Base-by-base conservation (phyloP, 2,329 filamentous ascomycete species). In the Sarocladium strictum region DNA sequence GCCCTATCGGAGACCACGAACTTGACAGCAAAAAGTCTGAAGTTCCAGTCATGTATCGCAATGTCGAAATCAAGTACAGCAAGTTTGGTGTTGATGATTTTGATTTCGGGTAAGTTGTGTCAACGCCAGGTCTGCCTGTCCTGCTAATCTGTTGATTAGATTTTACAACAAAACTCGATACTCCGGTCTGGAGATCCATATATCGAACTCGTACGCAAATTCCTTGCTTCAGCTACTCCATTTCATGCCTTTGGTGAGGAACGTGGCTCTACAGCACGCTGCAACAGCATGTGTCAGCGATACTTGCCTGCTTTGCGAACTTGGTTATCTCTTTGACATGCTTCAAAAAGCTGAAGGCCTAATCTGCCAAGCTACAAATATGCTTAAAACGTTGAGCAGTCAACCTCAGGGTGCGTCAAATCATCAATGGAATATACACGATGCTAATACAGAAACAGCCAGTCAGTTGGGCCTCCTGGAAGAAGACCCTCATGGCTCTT, bases 81-180 rank as follows among this genome's bases (percentile, higher is more conserved):
- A 95, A 91, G 67, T 99, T 97, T 69, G 94, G 94, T 19, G 91
- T 99, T n/a, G 93, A 97, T 64, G 95, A 99, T 69, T 99, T 99
- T 68, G 94, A 99, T 69, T 99, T 99, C 71, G 87, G 88, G 85
- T 90, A 73, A 63, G 83, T 71, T 27, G 21, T 19, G 23, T 17
- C n/a, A 6, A 33, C 12, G 6, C 29, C 21, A 12, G 3, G 15
- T 6, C 35, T 26, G 3, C 10, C 9, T 10, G 26, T n/a, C 5
- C 7, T 55, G 33, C 43, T 53, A 32, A 53, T 3, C n/a, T 45
- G 5, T 14, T n/a, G 7, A 26, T 9, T 26, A 58, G 57, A n/a
- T 97, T 90, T 69, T 99, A 95, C 76, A 99, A 99, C 71, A 91
- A 89, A 67, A 97, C 95, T 1, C 78, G 76, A 23, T 96, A 90